Base-by-base conservation (phyloP, 23 red algal species). In the Agarophyton chilense region DNA sequence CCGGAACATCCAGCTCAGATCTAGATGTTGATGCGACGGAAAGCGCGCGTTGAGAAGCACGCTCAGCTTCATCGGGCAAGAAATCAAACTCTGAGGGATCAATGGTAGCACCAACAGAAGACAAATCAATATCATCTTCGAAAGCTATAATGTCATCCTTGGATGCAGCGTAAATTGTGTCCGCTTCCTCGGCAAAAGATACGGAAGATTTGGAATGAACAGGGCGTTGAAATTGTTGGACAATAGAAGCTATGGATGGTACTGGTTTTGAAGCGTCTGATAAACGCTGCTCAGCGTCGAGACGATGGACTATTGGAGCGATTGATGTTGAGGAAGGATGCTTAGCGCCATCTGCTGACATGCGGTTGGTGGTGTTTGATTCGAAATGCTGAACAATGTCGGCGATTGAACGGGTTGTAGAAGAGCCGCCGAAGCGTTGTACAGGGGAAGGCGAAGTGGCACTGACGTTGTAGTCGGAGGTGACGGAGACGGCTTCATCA, bases 351-450 rank as follows among this genome's bases (percentile, higher is more conserved):
- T 47, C 68, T 22, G 29, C 39, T 13, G 43, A 43, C 10, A 49
- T n/a, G 7, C 6, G 36, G 14, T 4, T 19, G 17, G 35, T 19
- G 18, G 43, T 25, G 43, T 43, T 74, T 22, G 79, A 83, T 83
- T 83, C 79, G 38, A 83, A 83, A 65, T 83, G 79, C 52, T 83
- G 79, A 13, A 83, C 79, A 83, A 65, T 83, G 41, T 61, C 55
- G 79, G 79, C 79, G 79, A 83, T 83, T 4, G 79, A 65, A 21
- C 53, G 79, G 36, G 79, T 61, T 19, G 44, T 79, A n/a, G 72
- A 25, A 25, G 51, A 24, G 10, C 7, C 55, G 35, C 18, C 16
- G 57, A 49, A 45, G 57, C 31, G 54, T 31, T 33, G 55, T 61
- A 66, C 49, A 66, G 39, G 79, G 34, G 51, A 65, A 31, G 29